Base-by-base conservation (phyloP, 2,329 filamentous ascomycete species). In the Clonostachys rosea region DNA sequence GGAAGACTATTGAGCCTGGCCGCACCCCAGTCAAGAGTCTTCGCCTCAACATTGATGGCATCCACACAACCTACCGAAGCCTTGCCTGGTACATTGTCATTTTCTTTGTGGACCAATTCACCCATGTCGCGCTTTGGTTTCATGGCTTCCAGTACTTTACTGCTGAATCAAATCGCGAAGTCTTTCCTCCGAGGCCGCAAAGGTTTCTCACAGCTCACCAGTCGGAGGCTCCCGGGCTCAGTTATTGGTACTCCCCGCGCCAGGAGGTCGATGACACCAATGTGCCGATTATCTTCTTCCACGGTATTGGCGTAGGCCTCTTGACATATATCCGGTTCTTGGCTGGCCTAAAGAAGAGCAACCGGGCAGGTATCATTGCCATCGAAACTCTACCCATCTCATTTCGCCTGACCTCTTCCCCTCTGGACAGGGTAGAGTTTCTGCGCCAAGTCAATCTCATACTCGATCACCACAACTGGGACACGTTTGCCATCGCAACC, bases 301-400 rank as follows among this genome's bases (percentile, higher is more conserved):
- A 89, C 54, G 86, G 86, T n/a, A 86, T 88, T 43, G 84, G 85
- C 39, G 73, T 89, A 49, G 85, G 86, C 0, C 71, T 89, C 3
- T 78, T 78, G 58, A 76, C 83, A 1, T 86, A 88, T 54, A 67
- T 74, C 12, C 60, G 65, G 13, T 85, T 85, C 56, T 65, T 89
- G 2, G 59, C 64, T 34, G 72, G 76, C 44, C 62, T 87, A 37
- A 50, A 56, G 6, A 55, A 58, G n/a, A 56, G 53, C 2, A 52
- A 50, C 6, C 51, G 55, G 5, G 66, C 84, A 16, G 83, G 84
- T 17, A 72, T 87, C 48, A 75, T 88, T 41, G 81, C 79, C 5
- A 53, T 87, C 14, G 85, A 88, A 61, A 68, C 85, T 14, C 72
- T 87, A 47, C 77, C 81, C 24, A 73, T 88, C 40, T 85, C 79